Percentiles rank a stretch among this genome's conserved stretches.
Conservation (phyloP, 2,329 filamentous ascomycete species). For the Verticillium isaacii region DNA sequence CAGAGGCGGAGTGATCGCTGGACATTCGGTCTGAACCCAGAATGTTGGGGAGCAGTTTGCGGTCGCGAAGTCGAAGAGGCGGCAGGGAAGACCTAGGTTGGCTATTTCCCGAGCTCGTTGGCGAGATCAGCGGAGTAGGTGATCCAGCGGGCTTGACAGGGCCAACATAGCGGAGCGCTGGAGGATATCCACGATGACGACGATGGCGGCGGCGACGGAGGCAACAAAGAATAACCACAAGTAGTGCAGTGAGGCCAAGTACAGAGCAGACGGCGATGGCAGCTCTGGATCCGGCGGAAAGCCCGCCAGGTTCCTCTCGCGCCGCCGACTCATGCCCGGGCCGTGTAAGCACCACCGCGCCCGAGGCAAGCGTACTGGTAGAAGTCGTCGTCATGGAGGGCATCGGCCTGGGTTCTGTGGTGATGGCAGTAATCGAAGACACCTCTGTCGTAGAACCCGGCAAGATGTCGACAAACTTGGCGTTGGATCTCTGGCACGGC, state of each 20-base stretch:
- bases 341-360: not conserved
- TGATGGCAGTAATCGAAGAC: not conserved
- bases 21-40: not conserved
- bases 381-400: not conserved
- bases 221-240: slow-evolving; percentile 30
- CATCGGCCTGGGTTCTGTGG: not conserved
- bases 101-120: slow-evolving; percentile 23
- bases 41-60: slow-evolving; percentile 33
- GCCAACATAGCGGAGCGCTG: slow-evolving; percentile 9
- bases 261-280: slow-evolving; percentile 39
- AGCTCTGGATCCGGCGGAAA: slow-evolving; percentile 35
- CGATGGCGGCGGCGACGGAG: slow-evolving; percentile 24
- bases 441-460: not conserved
- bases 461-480: not conserved
- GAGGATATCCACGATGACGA: slow-evolving; percentile 6
- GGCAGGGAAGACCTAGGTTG: slow-evolving; percentile 30
- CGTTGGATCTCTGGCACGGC: slow-evolving; percentile 2
- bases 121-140: slow-evolving; percentile 36
- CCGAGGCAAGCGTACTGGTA: not conserved
- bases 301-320: slow-evolving; percentile 2
- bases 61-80: slow-evolving; percentile 42
- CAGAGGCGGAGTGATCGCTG: not conserved
- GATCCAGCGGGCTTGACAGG: slow-evolving; percentile 23
- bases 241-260: slow-evolving; percentile 30
- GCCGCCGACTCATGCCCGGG: not conserved